phyloP scores from a whole-genome alignment of 805 yeast species.

The Zygosaccharomyces bailii region DNA sequence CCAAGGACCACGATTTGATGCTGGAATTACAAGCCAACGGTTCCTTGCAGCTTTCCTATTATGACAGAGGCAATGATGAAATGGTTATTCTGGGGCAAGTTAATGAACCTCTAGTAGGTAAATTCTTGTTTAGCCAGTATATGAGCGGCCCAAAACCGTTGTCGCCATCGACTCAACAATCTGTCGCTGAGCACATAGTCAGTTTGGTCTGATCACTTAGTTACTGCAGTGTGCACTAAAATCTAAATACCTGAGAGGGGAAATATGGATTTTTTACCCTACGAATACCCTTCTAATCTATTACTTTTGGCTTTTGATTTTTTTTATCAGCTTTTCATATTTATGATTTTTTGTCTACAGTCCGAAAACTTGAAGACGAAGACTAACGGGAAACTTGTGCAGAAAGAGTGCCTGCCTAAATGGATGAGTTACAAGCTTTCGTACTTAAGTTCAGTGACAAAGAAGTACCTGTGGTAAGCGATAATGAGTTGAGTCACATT shows the following conservation, averaged over 20 bases:
- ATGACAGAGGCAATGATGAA: conserved; percentile 39
- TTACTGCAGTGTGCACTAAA: background rate
- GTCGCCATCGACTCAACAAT: conserved; percentile 29
- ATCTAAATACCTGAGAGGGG: background rate
- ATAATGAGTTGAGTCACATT: conserved; percentile 6
- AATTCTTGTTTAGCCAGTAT: conserved; percentile 71
- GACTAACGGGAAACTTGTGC: background rate
- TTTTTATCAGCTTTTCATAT: background rate
- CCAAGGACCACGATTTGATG: conserved; percentile 64
- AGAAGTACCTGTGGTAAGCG: conserved; percentile 6
- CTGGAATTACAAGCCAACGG: conserved; percentile 54
- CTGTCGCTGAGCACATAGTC: conserved; percentile 23
- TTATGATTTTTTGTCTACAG: background rate
- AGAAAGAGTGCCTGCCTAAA: background rate
- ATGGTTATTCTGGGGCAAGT: conserved; percentile 54
- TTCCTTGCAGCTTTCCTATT: conserved; percentile 43
- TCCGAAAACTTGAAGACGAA: background rate
- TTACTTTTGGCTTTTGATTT: background rate
- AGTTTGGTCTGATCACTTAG: conserved; percentile 13
- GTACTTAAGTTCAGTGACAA: conserved; percentile 3
- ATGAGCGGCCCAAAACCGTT: conserved; percentile 51
- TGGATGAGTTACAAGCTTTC: conserved; percentile 7
- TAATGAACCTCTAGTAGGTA: conserved; percentile 56
- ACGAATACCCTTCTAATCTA: background rate
- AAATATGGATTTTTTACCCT: background rate